Evolutionary conservation across 805 yeast genomes (phyloP).

Genomic region (Starmerella powellii): DNA sequence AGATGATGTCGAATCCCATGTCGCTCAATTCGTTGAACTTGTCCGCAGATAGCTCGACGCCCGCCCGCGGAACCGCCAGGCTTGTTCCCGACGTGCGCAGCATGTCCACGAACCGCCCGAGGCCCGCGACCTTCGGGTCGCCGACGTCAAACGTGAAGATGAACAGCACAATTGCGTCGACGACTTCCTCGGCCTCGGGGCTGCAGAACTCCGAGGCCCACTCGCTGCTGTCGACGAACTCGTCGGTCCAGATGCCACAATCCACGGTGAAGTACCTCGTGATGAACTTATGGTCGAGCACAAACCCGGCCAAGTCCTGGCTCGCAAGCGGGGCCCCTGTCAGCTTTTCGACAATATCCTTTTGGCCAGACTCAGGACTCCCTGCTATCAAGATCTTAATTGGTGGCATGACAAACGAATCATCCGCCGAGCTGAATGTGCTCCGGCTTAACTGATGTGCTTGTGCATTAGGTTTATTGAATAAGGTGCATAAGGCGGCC

Average conservation of each 20-base stretch:
- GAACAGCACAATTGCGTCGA: slow-evolving; percentile 31
- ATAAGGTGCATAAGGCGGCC: too few relatives aligned
- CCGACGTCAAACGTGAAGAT: slow-evolving; percentile 19
- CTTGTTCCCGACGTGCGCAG: slow-evolving; percentile 24
- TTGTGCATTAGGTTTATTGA: too few relatives aligned
- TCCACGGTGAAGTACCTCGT: slow-evolving; percentile 30
- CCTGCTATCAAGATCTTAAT: slow-evolving; percentile 24
- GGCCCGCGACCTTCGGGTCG: slow-evolving; percentile 1
- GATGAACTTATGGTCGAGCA: slow-evolving; percentile 21
- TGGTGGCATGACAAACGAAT: too few relatives aligned
- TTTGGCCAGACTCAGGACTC: slow-evolving; percentile 28
- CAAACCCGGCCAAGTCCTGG: slow-evolving; percentile 20
- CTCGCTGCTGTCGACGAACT: slow-evolving; percentile 21
- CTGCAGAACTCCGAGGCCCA: slow-evolving; percentile 29
- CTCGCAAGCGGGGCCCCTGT: slow-evolving; percentile 18
- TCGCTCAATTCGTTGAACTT: slow-evolving; percentile 11
- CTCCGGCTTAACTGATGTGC: too few relatives aligned
- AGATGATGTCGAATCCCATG: slow-evolving; percentile 23
- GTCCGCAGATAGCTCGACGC: slow-evolving; percentile 2
- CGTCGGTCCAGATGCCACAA: slow-evolving; percentile 30
- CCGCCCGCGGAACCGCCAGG: slow-evolving; percentile 21
- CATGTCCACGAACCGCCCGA: slow-evolving; percentile 18
- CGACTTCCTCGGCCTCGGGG: slow-evolving; percentile 30
- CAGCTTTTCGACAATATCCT: slow-evolving; percentile 26
- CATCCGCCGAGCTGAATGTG: too few relatives aligned